Conservation (phyloP, 106 monocot genomes). For the Dendrobium officinale region DNA sequence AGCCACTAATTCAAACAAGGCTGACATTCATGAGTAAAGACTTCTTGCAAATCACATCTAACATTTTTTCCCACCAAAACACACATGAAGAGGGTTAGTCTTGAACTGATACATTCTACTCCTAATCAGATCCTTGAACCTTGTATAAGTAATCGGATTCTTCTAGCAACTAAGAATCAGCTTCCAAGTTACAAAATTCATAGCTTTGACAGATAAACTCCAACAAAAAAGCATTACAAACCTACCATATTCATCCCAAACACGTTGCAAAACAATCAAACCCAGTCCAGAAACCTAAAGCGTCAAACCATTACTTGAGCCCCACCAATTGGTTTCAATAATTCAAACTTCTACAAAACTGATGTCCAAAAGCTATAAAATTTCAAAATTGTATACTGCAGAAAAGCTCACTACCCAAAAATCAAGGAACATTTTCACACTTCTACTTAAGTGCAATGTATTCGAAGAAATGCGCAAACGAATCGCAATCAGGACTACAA, state of each 20-base stretch:
- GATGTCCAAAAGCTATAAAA: background rate
- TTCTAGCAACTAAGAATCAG: background rate
- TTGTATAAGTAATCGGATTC: background rate
- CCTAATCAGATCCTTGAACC: background rate
- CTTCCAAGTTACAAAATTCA: background rate
- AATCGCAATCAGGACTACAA: background rate
- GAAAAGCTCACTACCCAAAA: background rate
- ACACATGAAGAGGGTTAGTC: background rate
- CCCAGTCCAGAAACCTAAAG: background rate
- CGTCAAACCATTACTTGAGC: background rate
- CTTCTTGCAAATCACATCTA: background rate
- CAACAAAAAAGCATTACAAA: background rate
- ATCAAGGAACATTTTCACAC: background rate
- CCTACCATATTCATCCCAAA: background rate
- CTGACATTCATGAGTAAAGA: background rate
- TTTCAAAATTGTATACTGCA: background rate
- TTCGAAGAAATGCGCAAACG: background rate
- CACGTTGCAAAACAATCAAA: too few species aligned
- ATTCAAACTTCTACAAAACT: background rate
- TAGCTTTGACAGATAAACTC: background rate
- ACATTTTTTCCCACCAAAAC: too few species aligned
- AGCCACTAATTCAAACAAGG: background rate
- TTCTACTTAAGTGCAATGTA: background rate
- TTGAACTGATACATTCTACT: background rate
- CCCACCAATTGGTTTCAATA: background rate